Percentiles rank a stretch among this genome's conserved stretches.
phyloP scores from a whole-genome alignment of 257 asterid species.

The Nicotiana noctiflora region DNA sequence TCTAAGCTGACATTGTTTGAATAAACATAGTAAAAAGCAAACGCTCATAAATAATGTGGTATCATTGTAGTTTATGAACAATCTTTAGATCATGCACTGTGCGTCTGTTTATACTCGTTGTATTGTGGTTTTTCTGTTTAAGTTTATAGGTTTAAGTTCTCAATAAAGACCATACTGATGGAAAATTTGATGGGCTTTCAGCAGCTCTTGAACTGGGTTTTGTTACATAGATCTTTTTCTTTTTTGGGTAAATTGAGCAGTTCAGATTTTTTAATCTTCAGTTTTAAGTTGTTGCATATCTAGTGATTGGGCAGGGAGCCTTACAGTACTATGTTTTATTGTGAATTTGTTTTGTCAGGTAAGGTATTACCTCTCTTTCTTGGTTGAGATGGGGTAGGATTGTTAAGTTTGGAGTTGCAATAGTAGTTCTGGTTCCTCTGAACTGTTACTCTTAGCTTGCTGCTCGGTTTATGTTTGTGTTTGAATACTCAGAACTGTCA shows the following conservation, averaged over 20 bases:
- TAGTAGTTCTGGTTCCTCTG: neutral
- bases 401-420: neutral
- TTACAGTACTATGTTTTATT: neutral
- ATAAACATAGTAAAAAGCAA: neutral
- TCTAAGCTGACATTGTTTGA: neutral
- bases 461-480: neutral
- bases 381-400: neutral
- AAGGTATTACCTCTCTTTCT: neutral
- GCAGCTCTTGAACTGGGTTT: neutral
- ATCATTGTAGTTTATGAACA: neutral
- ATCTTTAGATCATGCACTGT: neutral
- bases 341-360: neutral
- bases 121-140: neutral
- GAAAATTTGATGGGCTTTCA: neutral
- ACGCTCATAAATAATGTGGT: neutral
- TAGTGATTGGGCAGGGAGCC: neutral
- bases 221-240: too few relatives aligned
- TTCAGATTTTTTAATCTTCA: neutral
- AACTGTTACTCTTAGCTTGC: neutral
- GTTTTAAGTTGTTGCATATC: neutral
- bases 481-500: neutral
- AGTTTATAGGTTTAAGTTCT: neutral
- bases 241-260: neutral
- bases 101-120: neutral
- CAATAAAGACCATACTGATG: neutral